Evolutionary conservation across 176 grass and related monocot species (phyloP), one percentile per base, ranked within the genome.

Genomic region (Rhipidocladum racemiflorum): DNA sequence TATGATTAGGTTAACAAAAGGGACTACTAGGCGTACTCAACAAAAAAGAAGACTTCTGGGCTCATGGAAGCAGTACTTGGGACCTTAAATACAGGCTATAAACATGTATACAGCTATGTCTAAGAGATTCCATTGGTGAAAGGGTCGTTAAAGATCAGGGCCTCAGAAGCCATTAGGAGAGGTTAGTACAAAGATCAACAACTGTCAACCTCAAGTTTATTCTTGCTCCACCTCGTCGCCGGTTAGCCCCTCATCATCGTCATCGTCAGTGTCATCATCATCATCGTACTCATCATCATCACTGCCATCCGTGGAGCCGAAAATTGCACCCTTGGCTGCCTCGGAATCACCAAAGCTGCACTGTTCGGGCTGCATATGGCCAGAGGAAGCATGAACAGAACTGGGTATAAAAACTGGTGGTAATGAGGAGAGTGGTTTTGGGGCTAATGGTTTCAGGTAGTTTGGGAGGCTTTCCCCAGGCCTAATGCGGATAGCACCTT

Each of bases 21-120:
- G 44, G 51, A 30, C 32, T 76, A 38, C 83, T 64, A 77, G 35
- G 56, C 75, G 73, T 76, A 44, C 77, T 69, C 44, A 84, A 53
- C 25, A 65, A 36, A 81, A 40, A 6, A 13, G 20, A 81, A 49
- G 45, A 69, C 34, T 78, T 76, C 78, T 81, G 76, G 55, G 83
- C 72, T 89, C 83, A 59, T 77, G 83, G 55, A 75, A 45, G 56
- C 40, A 71, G 45, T 55, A 81, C 57, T 38, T 84, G 78, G 78
- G 88, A 66, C 29, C 65, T 78, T 86, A 78, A 32, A 78, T 90
- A 86, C 84, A 90, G 78, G 60, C 61, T 90, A 90, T 90, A 78
- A 90, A 86, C 88, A 90, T 74, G 88, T 86, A 90, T 90, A 86
- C 84, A 90, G 67, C 84, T 90, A 86, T 86, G 79, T 90, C 88